Percentiles rank a stretch among this genome's conserved stretches.
Evolutionary conservation across 2,329 filamentous ascomycete genomes (phyloP).

Genomic region (Aspergillus eucalypticola): DNA sequence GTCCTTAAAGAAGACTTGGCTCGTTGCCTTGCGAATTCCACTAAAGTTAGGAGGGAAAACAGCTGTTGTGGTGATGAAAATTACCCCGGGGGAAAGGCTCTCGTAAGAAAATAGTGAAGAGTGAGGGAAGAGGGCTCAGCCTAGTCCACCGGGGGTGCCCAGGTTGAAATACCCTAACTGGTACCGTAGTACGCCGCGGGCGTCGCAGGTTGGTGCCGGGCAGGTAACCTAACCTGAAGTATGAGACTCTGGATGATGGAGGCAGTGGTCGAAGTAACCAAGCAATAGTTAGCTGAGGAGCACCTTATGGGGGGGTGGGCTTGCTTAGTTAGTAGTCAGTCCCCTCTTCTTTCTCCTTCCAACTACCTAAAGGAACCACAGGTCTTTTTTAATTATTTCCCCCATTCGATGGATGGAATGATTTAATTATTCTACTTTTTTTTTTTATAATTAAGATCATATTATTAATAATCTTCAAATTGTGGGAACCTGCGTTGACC

Average conservation of each 20-base stretch:
- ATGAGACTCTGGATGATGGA: neutral
- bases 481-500: slow-evolving; percentile 12
- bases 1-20: slow-evolving; percentile 22
- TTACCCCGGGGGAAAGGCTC: neutral
- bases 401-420: neutral
- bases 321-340: neutral
- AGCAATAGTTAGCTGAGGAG: neutral
- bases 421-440: neutral
- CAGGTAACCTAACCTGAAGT: neutral
- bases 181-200: slow-evolving; percentile 1
- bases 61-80: neutral
- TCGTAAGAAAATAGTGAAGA: neutral
- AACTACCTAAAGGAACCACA: slow-evolving; percentile 5
- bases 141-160: slow-evolving; percentile 15
- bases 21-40: slow-evolving; percentile 14
- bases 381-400: slow-evolving; percentile 7
- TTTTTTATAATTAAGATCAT: slow-evolving; percentile 4
- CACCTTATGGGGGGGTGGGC: slow-evolving; percentile 4
- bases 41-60: slow-evolving; percentile 3
- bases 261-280: neutral
- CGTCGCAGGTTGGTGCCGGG: slow-evolving; percentile 8
- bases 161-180: slow-evolving; percentile 24
- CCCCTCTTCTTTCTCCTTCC: neutral
- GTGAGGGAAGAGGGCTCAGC: slow-evolving; percentile 2
- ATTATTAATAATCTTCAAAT: slow-evolving; percentile 12